Percentiles rank a stretch among this genome's conserved stretches.
Evolutionary conservation across 352 stramenopile species (phyloP).

Genomic region (Phytophthora chlamydospora): DNA sequence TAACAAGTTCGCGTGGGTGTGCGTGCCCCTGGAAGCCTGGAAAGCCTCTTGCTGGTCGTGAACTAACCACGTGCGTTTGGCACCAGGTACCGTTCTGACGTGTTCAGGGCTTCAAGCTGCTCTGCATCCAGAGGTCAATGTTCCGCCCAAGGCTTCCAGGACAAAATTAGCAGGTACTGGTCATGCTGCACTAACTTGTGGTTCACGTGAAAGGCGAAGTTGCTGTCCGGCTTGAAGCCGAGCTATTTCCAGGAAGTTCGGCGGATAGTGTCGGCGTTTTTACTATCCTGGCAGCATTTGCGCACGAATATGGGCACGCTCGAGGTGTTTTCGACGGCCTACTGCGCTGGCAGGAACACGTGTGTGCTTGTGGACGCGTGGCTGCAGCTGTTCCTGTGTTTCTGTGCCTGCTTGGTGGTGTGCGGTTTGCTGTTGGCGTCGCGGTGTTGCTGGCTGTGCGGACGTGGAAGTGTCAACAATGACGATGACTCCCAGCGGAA

Average conservation of each 20-base stretch:
- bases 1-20: constrained; percentile 21
- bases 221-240: no score
- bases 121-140: no score
- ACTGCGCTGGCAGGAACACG: constrained; percentile 52
- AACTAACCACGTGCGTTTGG: no score
- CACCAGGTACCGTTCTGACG: neutral
- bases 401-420: constrained; percentile 39
- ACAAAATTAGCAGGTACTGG: no score
- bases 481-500: constrained; percentile 7
- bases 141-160: no score
- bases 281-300: constrained; percentile 1
- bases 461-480: neutral
- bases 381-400: constrained; percentile 53
- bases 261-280: no score
- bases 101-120: no score
- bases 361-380: constrained; percentile 74
- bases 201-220: no score
- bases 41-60: no score
- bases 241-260: no score
- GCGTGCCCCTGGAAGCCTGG: no score
- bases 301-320: constrained; percentile 56
- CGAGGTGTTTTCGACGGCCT: constrained; percentile 54
- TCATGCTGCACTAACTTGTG: no score
- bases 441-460: constrained; percentile 36
- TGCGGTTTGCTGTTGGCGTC: constrained; percentile 23